Conservation (phyloP, 139 green algal species). For the Eudorina sp. region DNA sequence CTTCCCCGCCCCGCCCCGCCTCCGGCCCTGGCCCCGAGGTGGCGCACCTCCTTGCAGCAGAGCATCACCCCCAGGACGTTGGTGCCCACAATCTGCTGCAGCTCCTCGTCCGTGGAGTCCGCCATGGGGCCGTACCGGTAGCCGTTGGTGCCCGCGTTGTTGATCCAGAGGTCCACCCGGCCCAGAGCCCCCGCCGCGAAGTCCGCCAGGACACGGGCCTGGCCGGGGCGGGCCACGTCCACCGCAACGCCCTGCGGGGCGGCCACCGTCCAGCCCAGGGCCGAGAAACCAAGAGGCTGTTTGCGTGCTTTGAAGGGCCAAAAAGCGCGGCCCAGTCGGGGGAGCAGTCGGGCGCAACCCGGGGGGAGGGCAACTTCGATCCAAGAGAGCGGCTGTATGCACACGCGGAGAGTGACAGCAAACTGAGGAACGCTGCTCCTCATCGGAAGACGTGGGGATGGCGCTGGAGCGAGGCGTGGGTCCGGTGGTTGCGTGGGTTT, state of each 20-base stretch:
- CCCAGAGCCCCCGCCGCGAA: conserved; percentile 72
- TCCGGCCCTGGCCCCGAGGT: not conserved
- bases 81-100: conserved; percentile 89
- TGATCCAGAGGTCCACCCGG: conserved; percentile 83
- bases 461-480: too few species aligned
- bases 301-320: too few species aligned
- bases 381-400: too few species aligned
- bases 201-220: conserved; percentile 79
- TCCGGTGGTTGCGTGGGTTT: too few species aligned
- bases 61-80: conserved; percentile 95
- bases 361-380: too few species aligned
- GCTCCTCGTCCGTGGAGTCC: conserved; percentile 76
- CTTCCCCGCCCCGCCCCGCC: not conserved
- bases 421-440: too few species aligned
- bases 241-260: conserved; percentile 63
- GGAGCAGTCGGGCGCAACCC: too few species aligned
- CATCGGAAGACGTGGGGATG: too few species aligned
- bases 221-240: conserved; percentile 72
- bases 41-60: conserved; percentile 84
- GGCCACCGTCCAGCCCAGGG: too few species aligned
- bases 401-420: too few species aligned
- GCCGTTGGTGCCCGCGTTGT: conserved; percentile 90
- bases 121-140: conserved; percentile 87
- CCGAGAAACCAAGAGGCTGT: too few species aligned
- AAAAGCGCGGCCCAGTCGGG: too few species aligned